These are phyloP conservation scores for Acidomyces sp. DNA, from an alignment of 495 filamentous ascomycete genomes.

Conservation along the genomic window DNA sequence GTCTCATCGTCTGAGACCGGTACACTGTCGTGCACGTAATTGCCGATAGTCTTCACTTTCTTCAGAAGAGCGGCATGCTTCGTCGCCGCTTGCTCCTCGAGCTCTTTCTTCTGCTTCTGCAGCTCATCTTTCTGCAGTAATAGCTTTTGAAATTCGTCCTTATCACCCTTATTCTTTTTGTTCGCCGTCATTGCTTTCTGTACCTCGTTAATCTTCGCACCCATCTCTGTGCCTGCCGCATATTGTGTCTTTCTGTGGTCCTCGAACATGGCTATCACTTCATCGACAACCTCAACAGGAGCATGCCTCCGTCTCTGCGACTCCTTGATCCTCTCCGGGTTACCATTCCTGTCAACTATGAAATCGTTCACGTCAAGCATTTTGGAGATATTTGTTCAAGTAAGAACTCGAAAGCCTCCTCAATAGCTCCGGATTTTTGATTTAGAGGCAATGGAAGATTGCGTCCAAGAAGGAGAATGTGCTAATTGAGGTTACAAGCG, in stretches of 20 bases:
- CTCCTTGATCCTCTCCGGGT: slow-evolving; percentile 79
- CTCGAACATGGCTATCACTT: slow-evolving; percentile 76
- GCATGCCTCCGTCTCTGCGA: slow-evolving; percentile 72
- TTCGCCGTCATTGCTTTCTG: slow-evolving; percentile 83
- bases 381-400: slow-evolving; percentile 8
- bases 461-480: too few relatives aligned
- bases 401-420: too few relatives aligned
- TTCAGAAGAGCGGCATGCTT: slow-evolving; percentile 59
- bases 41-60: slow-evolving; percentile 78
- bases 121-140: slow-evolving; percentile 61
- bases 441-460: too few relatives aligned
- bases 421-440: too few relatives aligned
- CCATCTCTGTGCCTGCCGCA: slow-evolving; percentile 55
- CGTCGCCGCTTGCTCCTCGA: slow-evolving; percentile 56
- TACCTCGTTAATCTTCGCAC: slow-evolving; percentile 68
- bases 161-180: slow-evolving; percentile 91
- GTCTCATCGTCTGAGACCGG: slow-evolving; percentile 85
- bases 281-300: slow-evolving; percentile 70
- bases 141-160: slow-evolving; percentile 41
- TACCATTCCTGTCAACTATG: slow-evolving; percentile 74
- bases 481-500: too few relatives aligned
- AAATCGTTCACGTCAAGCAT: slow-evolving; percentile 77
- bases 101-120: slow-evolving; percentile 64
- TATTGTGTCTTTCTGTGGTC: slow-evolving; percentile 74
- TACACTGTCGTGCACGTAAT: slow-evolving; percentile 84